These are phyloP conservation scores for Clonostachys solani DNA, from an alignment of 2,329 filamentous ascomycete genomes.

Conservation along the genomic window DNA sequence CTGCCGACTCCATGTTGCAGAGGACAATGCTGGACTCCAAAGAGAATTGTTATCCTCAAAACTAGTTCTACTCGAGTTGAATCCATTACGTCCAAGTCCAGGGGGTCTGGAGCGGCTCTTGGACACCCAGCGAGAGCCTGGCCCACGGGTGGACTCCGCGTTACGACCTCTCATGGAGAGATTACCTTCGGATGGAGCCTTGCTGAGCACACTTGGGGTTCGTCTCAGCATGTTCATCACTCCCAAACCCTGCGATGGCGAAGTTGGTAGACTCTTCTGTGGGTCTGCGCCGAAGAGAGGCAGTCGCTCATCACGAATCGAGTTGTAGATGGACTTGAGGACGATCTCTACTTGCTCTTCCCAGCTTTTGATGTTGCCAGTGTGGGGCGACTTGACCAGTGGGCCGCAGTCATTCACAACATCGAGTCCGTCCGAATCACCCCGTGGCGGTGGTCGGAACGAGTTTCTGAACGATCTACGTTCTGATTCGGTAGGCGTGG, in stretches of 20 bases:
- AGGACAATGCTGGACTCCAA: constrained; percentile 80
- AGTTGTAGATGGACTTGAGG: constrained; percentile 85
- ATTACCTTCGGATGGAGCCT: constrained; percentile 80
- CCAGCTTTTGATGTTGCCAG: constrained; percentile 75
- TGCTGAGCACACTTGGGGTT: constrained; percentile 87
- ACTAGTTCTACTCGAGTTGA: constrained; percentile 89
- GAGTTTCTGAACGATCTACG: constrained; percentile 38
- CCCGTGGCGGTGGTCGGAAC: constrained; percentile 44
- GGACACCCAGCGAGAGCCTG: constrained; percentile 70
- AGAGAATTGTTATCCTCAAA: constrained; percentile 86
- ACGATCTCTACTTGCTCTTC: constrained; percentile 86
- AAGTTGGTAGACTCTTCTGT: constrained; percentile 22
- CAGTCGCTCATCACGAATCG: constrained; percentile 81
- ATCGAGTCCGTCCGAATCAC: constrained; percentile 55
- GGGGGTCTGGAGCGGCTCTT: constrained; percentile 77
- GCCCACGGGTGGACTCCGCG: constrained; percentile 48
- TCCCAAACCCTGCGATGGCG: constrained; percentile 59
- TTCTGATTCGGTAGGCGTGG: constrained; percentile 28
- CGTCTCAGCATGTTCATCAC: constrained; percentile 77
- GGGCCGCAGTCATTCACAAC: constrained; percentile 72
- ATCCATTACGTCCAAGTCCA: constrained; percentile 67
- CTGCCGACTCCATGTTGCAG: constrained; percentile 94
- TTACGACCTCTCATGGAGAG: constrained; percentile 67
- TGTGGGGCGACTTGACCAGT: constrained; percentile 73
- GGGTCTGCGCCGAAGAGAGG: constrained; percentile 73